Evolutionary conservation across 2,329 filamentous ascomycete genomes (phyloP).

Genomic region (Trichoderma lentiforme): DNA sequence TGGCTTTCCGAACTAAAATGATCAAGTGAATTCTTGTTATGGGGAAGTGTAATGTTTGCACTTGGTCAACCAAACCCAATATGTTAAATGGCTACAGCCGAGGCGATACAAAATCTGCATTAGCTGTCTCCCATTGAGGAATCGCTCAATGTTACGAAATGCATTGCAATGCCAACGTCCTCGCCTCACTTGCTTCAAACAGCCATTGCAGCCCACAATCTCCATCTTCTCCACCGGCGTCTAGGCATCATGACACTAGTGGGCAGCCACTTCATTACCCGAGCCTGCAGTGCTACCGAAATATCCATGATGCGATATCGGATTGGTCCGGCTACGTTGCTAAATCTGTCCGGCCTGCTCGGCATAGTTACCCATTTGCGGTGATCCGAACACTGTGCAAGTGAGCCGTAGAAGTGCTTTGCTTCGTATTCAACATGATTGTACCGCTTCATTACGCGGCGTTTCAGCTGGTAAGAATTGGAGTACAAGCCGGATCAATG

Average conservation of each 20-base stretch:
- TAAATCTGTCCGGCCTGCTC: background rate
- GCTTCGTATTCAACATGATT: too few relatives aligned
- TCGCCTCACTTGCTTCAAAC: background rate
- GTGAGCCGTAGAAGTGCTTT: background rate
- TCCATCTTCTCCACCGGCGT: background rate
- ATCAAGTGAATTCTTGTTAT: too few relatives aligned
- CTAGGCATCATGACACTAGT: background rate
- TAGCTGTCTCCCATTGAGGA: background rate
- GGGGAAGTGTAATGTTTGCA: background rate
- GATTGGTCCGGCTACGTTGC: background rate
- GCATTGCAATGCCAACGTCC: background rate
- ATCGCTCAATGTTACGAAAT: background rate
- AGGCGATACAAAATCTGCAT: background rate
- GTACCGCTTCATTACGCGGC: background rate
- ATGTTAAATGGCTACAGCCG: background rate
- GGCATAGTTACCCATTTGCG: background rate
- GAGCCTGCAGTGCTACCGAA: background rate
- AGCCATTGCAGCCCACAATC: background rate
- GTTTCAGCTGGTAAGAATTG: background rate
- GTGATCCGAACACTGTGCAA: background rate
- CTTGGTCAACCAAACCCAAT: background rate
- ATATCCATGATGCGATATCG: background rate
- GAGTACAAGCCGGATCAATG: background rate
- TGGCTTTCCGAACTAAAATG: background rate
- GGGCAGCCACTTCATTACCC: background rate